Evolutionary conservation across 2,329 filamentous ascomycete genomes (phyloP).

Genomic region (Karstenula rhodostoma): DNA sequence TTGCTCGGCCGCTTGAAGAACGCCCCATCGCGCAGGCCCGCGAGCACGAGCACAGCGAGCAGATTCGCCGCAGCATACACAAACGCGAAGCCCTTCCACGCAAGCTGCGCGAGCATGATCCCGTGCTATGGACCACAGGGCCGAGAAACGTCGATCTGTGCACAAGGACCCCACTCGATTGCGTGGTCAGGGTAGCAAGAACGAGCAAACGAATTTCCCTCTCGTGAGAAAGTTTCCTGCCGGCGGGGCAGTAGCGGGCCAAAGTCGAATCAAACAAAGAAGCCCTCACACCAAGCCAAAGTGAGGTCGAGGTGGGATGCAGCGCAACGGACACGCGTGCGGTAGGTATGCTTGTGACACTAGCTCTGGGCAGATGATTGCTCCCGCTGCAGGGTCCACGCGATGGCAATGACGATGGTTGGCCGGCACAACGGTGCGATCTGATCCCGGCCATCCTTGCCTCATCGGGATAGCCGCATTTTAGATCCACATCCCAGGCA

Average conservation of each 20-base stretch:
- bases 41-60: conserved; percentile 27
- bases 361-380: conserved; percentile 14
- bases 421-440: conserved; percentile 16
- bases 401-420: conserved; percentile 17
- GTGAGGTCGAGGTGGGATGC: background rate
- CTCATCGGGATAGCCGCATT: conserved; percentile 12
- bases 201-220: background rate
- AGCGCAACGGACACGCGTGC: background rate
- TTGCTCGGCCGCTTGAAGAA: conserved; percentile 37
- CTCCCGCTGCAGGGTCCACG: conserved; percentile 14
- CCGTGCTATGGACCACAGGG: background rate
- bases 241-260: background rate
- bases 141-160: background rate
- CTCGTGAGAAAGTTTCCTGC: background rate
- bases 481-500: background rate
- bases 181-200: background rate
- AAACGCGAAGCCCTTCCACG: conserved; percentile 39
- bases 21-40: conserved; percentile 36
- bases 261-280: background rate
- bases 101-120: conserved; percentile 29
- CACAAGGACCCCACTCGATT: background rate
- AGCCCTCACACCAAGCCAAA: background rate
- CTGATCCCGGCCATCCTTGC: conserved; percentile 18
- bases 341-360: background rate
- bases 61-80: conserved; percentile 43